These are phyloP conservation scores for Fusarium piperis DNA, from an alignment of 2,329 filamentous ascomycete genomes.

Conservation along the genomic window DNA sequence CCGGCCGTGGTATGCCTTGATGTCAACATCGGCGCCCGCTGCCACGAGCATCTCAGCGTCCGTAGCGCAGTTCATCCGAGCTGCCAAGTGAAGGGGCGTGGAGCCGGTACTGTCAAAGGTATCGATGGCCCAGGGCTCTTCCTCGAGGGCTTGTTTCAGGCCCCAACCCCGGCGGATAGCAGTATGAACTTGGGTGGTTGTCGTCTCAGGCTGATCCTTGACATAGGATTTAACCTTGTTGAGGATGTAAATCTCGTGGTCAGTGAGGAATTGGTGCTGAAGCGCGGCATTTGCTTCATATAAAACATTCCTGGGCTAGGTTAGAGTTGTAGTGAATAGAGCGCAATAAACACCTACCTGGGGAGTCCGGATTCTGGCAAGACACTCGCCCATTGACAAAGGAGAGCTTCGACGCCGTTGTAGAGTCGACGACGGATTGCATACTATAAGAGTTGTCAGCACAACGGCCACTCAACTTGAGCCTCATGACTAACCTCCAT, in stretches of 20 bases:
- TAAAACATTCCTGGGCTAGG: neutral
- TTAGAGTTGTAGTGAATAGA: no score
- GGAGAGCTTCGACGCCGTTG: neutral
- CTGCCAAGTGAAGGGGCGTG: neutral
- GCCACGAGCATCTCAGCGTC: slow-evolving; percentile 5
- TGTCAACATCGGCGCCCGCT: slow-evolving; percentile 15
- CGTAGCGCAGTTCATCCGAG: fast-evolving
- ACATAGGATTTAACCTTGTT: neutral
- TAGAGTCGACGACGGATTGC: fast-evolving
- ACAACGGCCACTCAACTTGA: fast-evolving
- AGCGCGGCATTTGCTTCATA: neutral
- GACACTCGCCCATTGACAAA: slow-evolving; percentile 1
- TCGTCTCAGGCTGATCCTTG: neutral
- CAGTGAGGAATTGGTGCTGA: fast-evolving
- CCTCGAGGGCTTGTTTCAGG: neutral
- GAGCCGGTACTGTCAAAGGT: neutral
- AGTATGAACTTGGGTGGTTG: neutral
- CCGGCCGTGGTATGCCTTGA: fast-evolving
- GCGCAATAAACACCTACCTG: neutral
- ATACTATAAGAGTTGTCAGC: neutral
- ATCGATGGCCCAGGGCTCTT: slow-evolving; percentile 18
- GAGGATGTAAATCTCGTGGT: neutral
- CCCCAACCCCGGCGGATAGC: neutral
- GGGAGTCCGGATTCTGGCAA: slow-evolving; percentile 5
- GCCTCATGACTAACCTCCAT: slow-evolving; percentile 1